Percentiles rank a stretch among this genome's conserved stretches.
Evolutionary conservation across 441 rosid genomes (phyloP).

Genomic region (Raphanus hybrid): DNA sequence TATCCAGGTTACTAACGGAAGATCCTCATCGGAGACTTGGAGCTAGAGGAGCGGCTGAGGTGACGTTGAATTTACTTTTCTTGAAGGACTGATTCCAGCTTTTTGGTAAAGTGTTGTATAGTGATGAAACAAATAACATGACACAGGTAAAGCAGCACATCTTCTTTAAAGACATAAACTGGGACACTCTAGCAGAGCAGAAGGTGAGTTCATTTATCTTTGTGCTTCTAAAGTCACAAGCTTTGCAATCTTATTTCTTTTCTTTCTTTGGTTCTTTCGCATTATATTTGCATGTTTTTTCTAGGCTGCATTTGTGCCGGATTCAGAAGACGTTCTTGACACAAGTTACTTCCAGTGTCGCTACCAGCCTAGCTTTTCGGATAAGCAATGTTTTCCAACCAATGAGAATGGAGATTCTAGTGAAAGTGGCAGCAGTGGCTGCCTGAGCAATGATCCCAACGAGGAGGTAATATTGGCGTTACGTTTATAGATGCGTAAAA

Average conservation of each 20-base stretch:
- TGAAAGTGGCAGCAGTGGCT: conserved; percentile 71
- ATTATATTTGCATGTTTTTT: conserved; percentile 25
- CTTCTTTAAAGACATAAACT: conserved; percentile 89
- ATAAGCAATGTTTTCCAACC: conserved; percentile 51
- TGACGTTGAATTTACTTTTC: conserved; percentile 41
- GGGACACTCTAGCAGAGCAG: conserved; percentile 94
- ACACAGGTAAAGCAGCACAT: conserved; percentile 85
- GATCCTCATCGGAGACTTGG: conserved; percentile 97
- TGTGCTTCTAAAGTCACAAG: neutral
- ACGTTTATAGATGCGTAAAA: conserved; percentile 15
- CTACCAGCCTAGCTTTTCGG: conserved; percentile 48
- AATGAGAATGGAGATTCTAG: conserved; percentile 81
- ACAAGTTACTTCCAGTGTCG: conserved; percentile 94
- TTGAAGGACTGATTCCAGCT: conserved; percentile 16
- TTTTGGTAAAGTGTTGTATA: conserved; percentile 17
- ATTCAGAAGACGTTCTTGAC: conserved; percentile 77
- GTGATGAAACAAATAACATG: conserved; percentile 32
- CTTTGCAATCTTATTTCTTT: conserved; percentile 12
- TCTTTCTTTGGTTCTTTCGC: neutral
- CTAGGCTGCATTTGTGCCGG: conserved; percentile 92
- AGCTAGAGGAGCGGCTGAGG: conserved; percentile 92
- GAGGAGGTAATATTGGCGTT: conserved; percentile 59
- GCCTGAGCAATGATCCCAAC: conserved; percentile 73
- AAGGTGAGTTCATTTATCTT: conserved; percentile 54
- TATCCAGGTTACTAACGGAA: conserved; percentile 79